Conservation (phyloP, 805 yeast species). For the Phaffomyces thermotolerans region DNA sequence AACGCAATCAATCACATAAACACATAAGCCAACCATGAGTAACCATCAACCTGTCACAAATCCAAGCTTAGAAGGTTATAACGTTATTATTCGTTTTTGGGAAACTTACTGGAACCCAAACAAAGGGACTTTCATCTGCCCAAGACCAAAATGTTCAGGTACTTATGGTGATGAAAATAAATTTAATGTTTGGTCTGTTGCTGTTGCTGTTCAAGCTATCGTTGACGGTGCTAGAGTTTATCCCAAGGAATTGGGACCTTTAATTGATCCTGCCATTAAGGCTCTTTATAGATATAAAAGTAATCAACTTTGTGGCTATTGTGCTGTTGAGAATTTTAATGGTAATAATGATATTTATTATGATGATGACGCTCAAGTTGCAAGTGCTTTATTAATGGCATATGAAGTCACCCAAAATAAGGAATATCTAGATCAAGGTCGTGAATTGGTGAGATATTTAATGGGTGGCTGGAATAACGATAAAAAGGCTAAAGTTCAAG, state of each 20-base stretch:
- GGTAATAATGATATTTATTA: slow-evolving; percentile 60
- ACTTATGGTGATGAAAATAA: slow-evolving; percentile 43
- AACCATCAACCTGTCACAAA: slow-evolving; percentile 12
- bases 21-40: background rate
- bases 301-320: slow-evolving; percentile 45
- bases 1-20: background rate
- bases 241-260: slow-evolving; percentile 45
- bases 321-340: slow-evolving; percentile 55
- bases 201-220: slow-evolving; percentile 59
- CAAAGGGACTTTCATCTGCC: slow-evolving; percentile 19
- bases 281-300: slow-evolving; percentile 47
- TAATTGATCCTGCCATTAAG: slow-evolving; percentile 44
- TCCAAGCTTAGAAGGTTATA: slow-evolving; percentile 22
- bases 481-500: slow-evolving; percentile 25
- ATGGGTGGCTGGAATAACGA: slow-evolving; percentile 54
- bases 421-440: slow-evolving; percentile 45
- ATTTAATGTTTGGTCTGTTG: slow-evolving; percentile 62
- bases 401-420: slow-evolving; percentile 59
- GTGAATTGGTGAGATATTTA: slow-evolving; percentile 51
- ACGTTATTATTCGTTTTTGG: slow-evolving; percentile 18
- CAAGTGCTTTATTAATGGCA: slow-evolving; percentile 55
- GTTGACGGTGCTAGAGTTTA: slow-evolving; percentile 51
- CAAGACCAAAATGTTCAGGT: slow-evolving; percentile 29
- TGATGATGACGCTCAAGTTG: slow-evolving; percentile 73
- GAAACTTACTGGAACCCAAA: slow-evolving; percentile 17